Evolutionary conservation across 345 rosid species (phyloP), one percentile per base, ranked within the genome.

Genomic region (Erysimum cheiranthoides): DNA sequence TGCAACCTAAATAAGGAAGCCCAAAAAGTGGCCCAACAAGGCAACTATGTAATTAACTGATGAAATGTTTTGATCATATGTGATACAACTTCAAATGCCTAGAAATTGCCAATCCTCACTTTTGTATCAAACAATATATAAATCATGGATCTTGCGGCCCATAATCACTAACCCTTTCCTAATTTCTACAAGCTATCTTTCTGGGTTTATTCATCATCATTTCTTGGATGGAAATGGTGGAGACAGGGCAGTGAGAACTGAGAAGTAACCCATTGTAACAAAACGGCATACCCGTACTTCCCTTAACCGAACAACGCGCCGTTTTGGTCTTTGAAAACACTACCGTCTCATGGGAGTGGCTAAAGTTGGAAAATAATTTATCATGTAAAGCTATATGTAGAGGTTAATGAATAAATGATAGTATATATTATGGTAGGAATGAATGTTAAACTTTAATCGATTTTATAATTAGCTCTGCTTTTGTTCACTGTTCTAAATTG

Each of bases 21-120:
- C 57, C 57, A 46, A 30, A 30, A 45, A 28, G 54, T 45, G 54
- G 27, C 16, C 40, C 40, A 64, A 62, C 35, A 64, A 64, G 39
- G 27, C 14, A 42, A 6, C 56, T 10, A 46, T 65, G 42, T 63
- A 42, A 14, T 8, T 2, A 40, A 61, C 8, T 28, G 25, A n/a
- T 14, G 38, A 63, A 8, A 27, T 42, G 14, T 27, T 27, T 42
- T 39, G 34, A 61, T 25, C 17, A 38, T 38, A 11, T 17, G 13
- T 59, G 0, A 17, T 35, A 25, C 64, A 59, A 59, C n/a, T 38
- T 61, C 34, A 18, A 3, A 61, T 45, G 39, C 5, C 21, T 63
- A 1, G 39, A 45, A 45, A 46, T 46, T 43, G 31, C 11, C 10
- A 65, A 32, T 64, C n/a, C 3, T 43, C 9, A 18, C 18, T n/a